These are phyloP conservation scores for Eragrostis tef DNA, from an alignment of 202 grass and related monocot species.

Conservation along the genomic window DNA sequence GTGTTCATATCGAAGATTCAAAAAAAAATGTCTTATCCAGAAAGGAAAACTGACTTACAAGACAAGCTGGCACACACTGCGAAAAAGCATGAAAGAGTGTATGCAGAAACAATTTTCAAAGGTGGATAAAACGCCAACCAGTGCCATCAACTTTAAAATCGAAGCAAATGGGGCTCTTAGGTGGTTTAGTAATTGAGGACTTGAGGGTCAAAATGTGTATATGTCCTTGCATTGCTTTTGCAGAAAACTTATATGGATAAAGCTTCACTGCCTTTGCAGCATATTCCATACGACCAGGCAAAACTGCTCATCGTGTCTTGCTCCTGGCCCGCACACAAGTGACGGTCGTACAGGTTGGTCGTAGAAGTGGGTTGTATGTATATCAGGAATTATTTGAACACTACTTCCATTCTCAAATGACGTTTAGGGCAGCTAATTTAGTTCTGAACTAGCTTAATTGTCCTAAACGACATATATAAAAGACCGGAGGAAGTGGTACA, in stretches of 20 bases:
- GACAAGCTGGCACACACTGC: neutral
- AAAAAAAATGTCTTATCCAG: neutral
- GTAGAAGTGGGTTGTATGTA: neutral
- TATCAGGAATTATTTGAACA: neutral
- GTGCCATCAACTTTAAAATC: neutral
- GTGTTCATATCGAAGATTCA: constrained; percentile 24
- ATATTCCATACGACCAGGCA: constrained; percentile 16
- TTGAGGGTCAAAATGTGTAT: neutral
- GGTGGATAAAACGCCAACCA: neutral
- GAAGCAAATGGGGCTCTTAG: neutral
- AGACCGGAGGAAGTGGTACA: neutral
- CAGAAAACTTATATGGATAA: too few species aligned
- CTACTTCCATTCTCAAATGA: too few species aligned
- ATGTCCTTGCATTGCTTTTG: neutral
- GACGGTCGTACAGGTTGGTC: neutral
- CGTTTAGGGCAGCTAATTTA: too few species aligned
- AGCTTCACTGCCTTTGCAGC: constrained; percentile 6
- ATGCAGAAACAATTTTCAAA: neutral
- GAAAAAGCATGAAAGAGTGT: neutral
- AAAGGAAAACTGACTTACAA: constrained; percentile 29
- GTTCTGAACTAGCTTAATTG: too few species aligned
- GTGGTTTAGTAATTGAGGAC: neutral
- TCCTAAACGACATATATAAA: too few species aligned
- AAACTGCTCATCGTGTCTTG: neutral
- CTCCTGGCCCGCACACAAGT: neutral